These are phyloP conservation scores for Ophiocordyceps australis DNA, from an alignment of 2,329 filamentous ascomycete genomes.

Conservation along the genomic window DNA sequence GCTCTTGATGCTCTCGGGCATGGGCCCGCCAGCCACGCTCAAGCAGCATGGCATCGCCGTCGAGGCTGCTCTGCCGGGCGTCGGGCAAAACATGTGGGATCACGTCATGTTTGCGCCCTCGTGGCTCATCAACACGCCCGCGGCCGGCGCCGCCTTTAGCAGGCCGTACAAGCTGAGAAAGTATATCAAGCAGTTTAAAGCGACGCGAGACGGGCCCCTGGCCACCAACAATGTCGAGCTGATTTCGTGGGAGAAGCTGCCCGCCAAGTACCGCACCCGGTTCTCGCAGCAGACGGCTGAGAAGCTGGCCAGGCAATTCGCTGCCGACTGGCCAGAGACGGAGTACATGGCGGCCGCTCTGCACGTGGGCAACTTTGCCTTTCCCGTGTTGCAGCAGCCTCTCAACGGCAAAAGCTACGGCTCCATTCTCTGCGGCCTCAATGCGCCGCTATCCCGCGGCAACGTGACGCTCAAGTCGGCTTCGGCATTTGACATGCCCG, in stretches of 20 bases:
- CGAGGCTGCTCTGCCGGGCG: conserved; percentile 1
- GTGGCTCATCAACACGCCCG: conserved; percentile 1
- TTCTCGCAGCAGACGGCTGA: conserved; percentile 5
- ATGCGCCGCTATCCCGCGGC: conserved; percentile 22
- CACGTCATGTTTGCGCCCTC: conserved; percentile 3
- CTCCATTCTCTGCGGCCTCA: conserved; percentile 11
- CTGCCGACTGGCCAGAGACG: conserved; percentile 16
- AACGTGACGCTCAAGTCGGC: conserved; percentile 16
- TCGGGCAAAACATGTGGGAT: conserved; percentile 3
- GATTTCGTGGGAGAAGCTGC: conserved; percentile 12
- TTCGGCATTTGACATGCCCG: conserved; percentile 8
- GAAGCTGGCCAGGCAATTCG: conserved; percentile 7
- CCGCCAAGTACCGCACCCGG: conserved; percentile 4
- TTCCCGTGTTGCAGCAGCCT: conserved; percentile 1
- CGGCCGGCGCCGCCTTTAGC: not conserved
- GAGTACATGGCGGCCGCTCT: conserved; percentile 7
- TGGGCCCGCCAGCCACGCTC: conserved; percentile 2
- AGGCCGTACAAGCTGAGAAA: too few relatives aligned
- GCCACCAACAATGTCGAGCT: conserved; percentile 4
- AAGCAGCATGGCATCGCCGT: conserved; percentile 1
- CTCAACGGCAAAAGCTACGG: conserved; percentile 7
- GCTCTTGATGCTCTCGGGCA: conserved; percentile 4
- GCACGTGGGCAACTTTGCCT: not conserved
- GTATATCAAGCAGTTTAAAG: not conserved
- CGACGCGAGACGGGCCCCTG: not conserved